Conservation (phyloP, 2,329 filamentous ascomycete genomes). For the Tolypocladium nubicola region DNA sequence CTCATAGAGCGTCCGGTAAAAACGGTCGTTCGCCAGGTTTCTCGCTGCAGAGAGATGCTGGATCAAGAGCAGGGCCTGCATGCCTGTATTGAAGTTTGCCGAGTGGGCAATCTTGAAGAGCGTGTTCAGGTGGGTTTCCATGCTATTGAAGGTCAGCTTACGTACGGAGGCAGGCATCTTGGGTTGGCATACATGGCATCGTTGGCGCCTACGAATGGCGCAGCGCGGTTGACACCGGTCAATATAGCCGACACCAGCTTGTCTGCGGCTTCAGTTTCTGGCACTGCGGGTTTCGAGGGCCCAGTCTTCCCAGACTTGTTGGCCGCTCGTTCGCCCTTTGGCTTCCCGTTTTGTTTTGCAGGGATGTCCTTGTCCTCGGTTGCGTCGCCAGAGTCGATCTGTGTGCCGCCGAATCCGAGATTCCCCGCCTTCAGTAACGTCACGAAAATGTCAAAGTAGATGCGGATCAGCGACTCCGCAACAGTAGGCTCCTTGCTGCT, state of each 20-base stretch:
- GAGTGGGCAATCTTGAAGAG: conserved; percentile 95
- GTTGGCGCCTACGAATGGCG: conserved; percentile 81
- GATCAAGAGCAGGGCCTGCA: conserved; percentile 89
- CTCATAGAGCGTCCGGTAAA: conserved; percentile 93
- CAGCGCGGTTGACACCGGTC: conserved; percentile 90
- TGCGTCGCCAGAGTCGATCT: conserved; percentile 31
- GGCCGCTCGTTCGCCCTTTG: conserved; percentile 13
- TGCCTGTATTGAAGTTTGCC: conserved; percentile 96
- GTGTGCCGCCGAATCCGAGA: conserved; percentile 20
- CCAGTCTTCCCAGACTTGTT: conserved; percentile 10
- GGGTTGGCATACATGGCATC: conserved; percentile 50
- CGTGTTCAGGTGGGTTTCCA: conserved; percentile 85
- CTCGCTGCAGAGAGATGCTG: conserved; percentile 81
- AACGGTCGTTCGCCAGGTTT: conserved; percentile 75
- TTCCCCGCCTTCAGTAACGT: conserved; percentile 58
- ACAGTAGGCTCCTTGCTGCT: conserved; percentile 73
- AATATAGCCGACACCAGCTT: conserved; percentile 88
- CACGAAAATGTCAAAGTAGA: conserved; percentile 89
- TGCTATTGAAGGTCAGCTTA: conserved; percentile 28
- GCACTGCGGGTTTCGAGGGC: conserved; percentile 26
- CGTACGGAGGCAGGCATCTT: not conserved
- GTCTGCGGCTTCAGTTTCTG: conserved; percentile 61
- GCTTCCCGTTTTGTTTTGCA: conserved; percentile 7
- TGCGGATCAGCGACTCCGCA: conserved; percentile 70
- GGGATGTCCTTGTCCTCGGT: conserved; percentile 18